Base-by-base conservation (phyloP, 768 basidiomycete species). In the Tylopilus rubrobrunneus region DNA sequence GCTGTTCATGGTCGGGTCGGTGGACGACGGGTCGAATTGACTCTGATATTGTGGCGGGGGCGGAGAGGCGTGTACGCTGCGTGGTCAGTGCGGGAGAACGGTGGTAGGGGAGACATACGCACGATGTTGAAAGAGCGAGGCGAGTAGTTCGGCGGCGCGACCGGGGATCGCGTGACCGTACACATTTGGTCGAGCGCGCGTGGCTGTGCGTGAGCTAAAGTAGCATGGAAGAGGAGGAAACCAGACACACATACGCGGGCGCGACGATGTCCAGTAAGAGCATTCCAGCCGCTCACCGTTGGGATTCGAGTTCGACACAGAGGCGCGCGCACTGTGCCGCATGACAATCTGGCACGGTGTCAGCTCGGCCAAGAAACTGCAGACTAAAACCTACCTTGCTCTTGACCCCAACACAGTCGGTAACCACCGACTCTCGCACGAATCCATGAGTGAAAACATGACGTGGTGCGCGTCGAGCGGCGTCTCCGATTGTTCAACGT, bases 241-340 rank as follows among this genome's bases (percentile, higher is more conserved):
- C 29, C 29, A 27, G 11, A 71, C 79, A 65, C 74, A 96, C 95
- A 68, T 99, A 95, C 17, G 89, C 83, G 8, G 97, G 95, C 0
- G 96, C 97, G 37, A 98, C 94, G 52, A 98, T 90, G 59, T 99
- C 97, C 97, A 99, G 67, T 92, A 99, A 68, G 98, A 98, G 65
- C 97, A 99, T 4, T 96, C 96, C 31, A 99, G 73, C 14, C 78
- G 69, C 12, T 56, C 58, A 2, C 72, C 71, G 28, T 73, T 56
- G 14, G 51, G 45, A 8, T n/a, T n/a, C n/a, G n/a, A n/a, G n/a
- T 44, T 56, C 12, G 61, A 59, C 14, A 63, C 65, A 10, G 53
- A 48, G 6, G 73, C 74, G 7, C 87, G 81, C 5, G 85, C 78
- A 4, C 95, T 96, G 63, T 98, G 96, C 2, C 96, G 83, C 95